Percentiles rank a stretch among this genome's conserved stretches.
These are phyloP conservation scores for Cladobotryum protrusum DNA, from an alignment of 2,329 filamentous ascomycete genomes.

Conservation along the genomic window DNA sequence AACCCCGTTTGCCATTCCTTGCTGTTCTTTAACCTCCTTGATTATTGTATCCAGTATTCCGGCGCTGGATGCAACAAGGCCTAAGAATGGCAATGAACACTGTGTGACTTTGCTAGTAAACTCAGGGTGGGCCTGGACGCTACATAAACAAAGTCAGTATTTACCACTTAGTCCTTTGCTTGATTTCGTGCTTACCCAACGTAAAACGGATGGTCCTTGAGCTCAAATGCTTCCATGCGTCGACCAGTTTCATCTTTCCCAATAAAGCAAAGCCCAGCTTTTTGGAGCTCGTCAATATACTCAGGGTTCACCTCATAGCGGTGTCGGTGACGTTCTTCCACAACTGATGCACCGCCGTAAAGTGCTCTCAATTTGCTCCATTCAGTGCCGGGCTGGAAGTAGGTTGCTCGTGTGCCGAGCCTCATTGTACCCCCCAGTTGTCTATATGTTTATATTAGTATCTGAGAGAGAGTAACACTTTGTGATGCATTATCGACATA, in stretches of 20 bases:
- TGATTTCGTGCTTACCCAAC: conserved; percentile 38
- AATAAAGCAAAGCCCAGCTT: conserved; percentile 66
- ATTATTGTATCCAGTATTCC: conserved; percentile 51
- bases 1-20: background rate
- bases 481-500: conserved; percentile 11
- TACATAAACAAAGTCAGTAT: background rate
- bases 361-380: conserved; percentile 73
- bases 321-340: conserved; percentile 76
- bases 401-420: conserved; percentile 65
- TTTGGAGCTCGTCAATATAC: conserved; percentile 61
- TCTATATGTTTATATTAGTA: conserved; percentile 3
- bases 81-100: conserved; percentile 53
- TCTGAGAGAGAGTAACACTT: too few relatives aligned
- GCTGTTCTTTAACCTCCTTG: conserved; percentile 2
- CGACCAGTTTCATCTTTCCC: conserved; percentile 73
- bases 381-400: conserved; percentile 69
- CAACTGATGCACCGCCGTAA: conserved; percentile 54
- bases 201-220: conserved; percentile 78
- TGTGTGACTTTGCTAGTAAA: conserved; percentile 65
- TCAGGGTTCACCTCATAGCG: conserved; percentile 86
- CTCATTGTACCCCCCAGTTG: conserved; percentile 81
- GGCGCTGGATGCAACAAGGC: conserved; percentile 73
- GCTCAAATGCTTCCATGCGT: conserved; percentile 77
- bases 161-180: background rate
- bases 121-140: conserved; percentile 86